Evolutionary conservation across 1,284 basidiomycete species (phyloP).

Genomic region (Pseudozyma hubeiensis): DNA sequence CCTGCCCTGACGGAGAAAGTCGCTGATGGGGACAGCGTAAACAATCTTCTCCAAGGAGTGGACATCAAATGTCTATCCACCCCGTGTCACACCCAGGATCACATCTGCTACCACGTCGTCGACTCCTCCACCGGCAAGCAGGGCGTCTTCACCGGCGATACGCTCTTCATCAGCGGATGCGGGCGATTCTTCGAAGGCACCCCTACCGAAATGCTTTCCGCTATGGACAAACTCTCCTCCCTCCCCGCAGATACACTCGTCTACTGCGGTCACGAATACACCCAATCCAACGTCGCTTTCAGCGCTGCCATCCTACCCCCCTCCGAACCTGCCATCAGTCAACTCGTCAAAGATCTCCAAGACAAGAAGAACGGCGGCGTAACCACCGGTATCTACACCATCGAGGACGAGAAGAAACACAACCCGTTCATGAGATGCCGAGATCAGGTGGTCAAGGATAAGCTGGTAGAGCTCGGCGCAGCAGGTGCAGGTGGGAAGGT

Average conservation of each 20-base stretch:
- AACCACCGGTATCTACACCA: conserved; percentile 82
- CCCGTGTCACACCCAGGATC: conserved; percentile 96
- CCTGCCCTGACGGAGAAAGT: conserved; percentile 79
- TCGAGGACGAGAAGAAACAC: conserved; percentile 79
- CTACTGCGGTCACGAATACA: conserved; percentile 82
- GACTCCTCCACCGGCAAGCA: conserved; percentile 69
- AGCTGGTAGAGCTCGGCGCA: conserved; percentile 45
- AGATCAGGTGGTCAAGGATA: conserved; percentile 67
- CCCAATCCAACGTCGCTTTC: conserved; percentile 67
- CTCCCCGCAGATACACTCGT: conserved; percentile 85
- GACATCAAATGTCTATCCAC: conserved; percentile 75
- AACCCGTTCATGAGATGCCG: conserved; percentile 69
- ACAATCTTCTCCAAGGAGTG: conserved; percentile 35
- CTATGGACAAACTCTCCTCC: conserved; percentile 75
- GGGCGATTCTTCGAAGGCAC: conserved; percentile 98
- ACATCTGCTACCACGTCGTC: conserved; percentile 87
- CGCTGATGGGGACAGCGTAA: conserved; percentile 64
- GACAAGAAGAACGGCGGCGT: conserved; percentile 70
- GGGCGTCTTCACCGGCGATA: conserved; percentile 93
- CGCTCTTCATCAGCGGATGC: conserved; percentile 90
- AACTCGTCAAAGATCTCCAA: conserved; percentile 70
- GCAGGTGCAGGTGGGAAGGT: conserved; percentile 37
- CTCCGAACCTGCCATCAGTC: conserved; percentile 73
- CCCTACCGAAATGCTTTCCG: conserved; percentile 85
- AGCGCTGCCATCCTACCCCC: conserved; percentile 74